These are phyloP conservation scores for Ophidiomyces ophidiicola DNA, from an alignment of 2,329 filamentous ascomycete genomes.

Conservation along the genomic window DNA sequence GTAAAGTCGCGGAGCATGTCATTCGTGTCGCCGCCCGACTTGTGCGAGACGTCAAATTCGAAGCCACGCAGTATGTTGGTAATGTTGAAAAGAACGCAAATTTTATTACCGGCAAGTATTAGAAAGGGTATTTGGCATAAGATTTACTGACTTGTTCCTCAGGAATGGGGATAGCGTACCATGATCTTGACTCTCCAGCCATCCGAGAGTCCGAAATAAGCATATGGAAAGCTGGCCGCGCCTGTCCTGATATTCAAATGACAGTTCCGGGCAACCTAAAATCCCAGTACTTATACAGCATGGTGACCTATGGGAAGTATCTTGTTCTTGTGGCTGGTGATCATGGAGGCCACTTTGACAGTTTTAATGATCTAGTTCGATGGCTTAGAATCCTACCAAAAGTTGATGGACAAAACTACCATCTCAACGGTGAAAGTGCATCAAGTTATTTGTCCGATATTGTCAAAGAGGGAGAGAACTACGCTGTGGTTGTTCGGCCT, in stretches of 20 bases:
- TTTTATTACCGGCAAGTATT: conserved; percentile 1
- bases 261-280: background rate
- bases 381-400: conserved; percentile 4
- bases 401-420: background rate
- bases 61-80: conserved; percentile 3
- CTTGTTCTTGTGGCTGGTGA: conserved; percentile 3
- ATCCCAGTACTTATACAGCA: background rate
- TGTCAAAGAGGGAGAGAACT: conserved; percentile 4
- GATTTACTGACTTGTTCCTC: background rate
- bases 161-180: conserved; percentile 4
- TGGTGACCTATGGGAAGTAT: conserved; percentile 5
- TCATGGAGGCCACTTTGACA: background rate
- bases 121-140: background rate
- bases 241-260: conserved; percentile 3
- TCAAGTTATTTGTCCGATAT: conserved; percentile 1
- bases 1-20: conserved; percentile 1
- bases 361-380: background rate
- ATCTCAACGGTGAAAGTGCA: conserved; percentile 4
- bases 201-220: conserved; percentile 2
- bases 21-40: conserved; percentile 1
- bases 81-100: conserved; percentile 4
- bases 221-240: conserved; percentile 3
- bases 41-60: conserved; percentile 1
- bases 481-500: conserved; percentile 1
- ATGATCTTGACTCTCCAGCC: conserved; percentile 3